phyloP scores from a whole-genome alignment of 2,329 filamentous ascomycete species.

The Periconia digitata region DNA sequence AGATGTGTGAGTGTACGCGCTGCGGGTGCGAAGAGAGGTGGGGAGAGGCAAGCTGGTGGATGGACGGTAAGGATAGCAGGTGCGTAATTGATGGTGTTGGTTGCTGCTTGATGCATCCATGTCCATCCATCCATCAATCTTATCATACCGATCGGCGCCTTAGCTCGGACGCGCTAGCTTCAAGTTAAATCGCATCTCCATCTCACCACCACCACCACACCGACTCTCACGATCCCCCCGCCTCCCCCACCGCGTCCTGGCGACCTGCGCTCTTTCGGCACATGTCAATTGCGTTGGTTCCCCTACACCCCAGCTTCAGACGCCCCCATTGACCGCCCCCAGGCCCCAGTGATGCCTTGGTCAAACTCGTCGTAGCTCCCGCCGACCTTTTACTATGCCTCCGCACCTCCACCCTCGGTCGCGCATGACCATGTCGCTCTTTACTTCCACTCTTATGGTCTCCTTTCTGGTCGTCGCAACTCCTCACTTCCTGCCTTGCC shows the following conservation, averaged over 20 bases:
- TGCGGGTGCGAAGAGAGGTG: too few relatives aligned
- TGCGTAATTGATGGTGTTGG: too few relatives aligned
- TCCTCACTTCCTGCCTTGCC: constrained; percentile 89
- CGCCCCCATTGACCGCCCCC: constrained; percentile 16
- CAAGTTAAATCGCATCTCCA: too few relatives aligned
- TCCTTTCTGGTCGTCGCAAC: constrained; percentile 91
- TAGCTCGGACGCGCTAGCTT: too few relatives aligned
- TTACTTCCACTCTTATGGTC: constrained; percentile 85
- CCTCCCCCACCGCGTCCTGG: constrained; percentile 15
- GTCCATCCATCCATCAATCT: too few relatives aligned
- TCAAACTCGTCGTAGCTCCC: constrained; percentile 19
- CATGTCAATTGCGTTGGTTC: constrained; percentile 37
- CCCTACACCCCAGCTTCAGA: background rate
- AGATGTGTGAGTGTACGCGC: too few relatives aligned
- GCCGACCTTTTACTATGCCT: constrained; percentile 77
- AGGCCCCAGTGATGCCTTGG: constrained; percentile 34
- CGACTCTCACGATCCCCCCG: constrained; percentile 25
- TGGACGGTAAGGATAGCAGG: too few relatives aligned
- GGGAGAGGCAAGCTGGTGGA: too few relatives aligned
- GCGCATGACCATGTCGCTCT: constrained; percentile 88
- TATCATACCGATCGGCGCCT: too few relatives aligned
- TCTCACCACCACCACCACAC: constrained; percentile 19
- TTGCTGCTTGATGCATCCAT: too few relatives aligned
- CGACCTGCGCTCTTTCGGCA: constrained; percentile 17
- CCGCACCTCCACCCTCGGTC: constrained; percentile 89